Evolutionary conservation across 306 rosid species (phyloP).

Genomic region (Cucurbita ficifolia): DNA sequence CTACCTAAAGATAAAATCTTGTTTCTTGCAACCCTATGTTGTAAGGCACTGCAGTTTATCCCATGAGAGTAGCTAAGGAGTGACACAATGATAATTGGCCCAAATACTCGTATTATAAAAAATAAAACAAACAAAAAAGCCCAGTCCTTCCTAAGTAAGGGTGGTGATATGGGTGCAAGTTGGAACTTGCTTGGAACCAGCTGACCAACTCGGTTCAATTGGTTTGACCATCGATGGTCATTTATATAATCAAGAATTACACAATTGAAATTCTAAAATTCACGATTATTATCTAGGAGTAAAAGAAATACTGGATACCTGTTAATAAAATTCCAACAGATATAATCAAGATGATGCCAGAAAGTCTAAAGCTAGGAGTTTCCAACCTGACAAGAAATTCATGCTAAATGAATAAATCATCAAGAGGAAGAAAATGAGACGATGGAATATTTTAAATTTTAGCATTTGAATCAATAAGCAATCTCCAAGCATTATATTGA

Average conservation of each 20-base stretch:
- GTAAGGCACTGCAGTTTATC: neutral
- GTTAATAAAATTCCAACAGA: slow-evolving; percentile 80
- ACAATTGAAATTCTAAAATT: neutral
- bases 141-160: neutral
- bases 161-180: neutral
- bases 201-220: neutral
- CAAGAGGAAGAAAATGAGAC: neutral
- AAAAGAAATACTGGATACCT: slow-evolving; percentile 29
- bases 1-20: neutral
- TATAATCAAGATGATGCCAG: slow-evolving; percentile 75
- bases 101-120: neutral
- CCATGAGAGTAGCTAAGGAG: neutral
- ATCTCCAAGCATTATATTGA: neutral
- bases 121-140: neutral
- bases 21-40: neutral
- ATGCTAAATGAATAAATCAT: slow-evolving; percentile 8
- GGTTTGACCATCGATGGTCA: neutral
- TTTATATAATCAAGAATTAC: neutral
- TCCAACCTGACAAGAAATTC: slow-evolving; percentile 63
- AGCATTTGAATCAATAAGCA: neutral
- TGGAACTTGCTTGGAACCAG: neutral
- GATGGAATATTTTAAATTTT: neutral
- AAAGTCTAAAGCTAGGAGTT: slow-evolving; percentile 63
- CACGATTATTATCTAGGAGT: neutral
- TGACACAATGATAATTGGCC: neutral